These are phyloP conservation scores for Penicillium brevicompactum DNA, from an alignment of 2,329 filamentous ascomycete species.

Conservation along the genomic window DNA sequence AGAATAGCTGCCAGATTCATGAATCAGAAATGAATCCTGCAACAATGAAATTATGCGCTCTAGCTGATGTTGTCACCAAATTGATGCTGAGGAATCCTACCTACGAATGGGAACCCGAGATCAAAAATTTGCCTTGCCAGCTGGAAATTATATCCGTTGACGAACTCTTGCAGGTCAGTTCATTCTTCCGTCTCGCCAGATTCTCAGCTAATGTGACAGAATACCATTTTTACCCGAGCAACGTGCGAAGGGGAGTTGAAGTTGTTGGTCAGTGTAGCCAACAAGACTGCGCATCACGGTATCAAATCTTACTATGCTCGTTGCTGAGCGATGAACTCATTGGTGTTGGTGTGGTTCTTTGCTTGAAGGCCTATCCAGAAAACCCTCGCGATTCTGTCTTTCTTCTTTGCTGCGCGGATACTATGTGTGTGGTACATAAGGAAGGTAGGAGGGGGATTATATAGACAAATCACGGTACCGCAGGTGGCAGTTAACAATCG, in stretches of 20 bases:
- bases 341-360: too few species aligned
- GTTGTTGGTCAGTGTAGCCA: too few species aligned
- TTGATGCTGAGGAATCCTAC: conserved; percentile 4
- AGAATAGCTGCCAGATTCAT: conserved; percentile 12
- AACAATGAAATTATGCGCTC: conserved; percentile 8
- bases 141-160: neutral
- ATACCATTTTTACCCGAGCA: too few species aligned
- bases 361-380: too few species aligned
- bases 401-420: too few species aligned
- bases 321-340: too few species aligned
- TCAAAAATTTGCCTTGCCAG: conserved; percentile 3
- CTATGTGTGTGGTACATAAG: too few species aligned
- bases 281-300: too few species aligned
- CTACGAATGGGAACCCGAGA: conserved; percentile 5
- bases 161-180: conserved; percentile 3
- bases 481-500: neutral
- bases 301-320: too few species aligned
- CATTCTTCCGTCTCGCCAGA: neutral
- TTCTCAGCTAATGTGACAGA: neutral
- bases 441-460: neutral
- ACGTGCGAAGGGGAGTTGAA: too few species aligned
- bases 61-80: conserved; percentile 11
- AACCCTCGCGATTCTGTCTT: too few species aligned
- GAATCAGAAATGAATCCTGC: conserved; percentile 8
- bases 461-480: neutral